A percentile compares a stretch with the other conserved stretches of the same genome.
These are phyloP conservation scores for Paxillus ammoniavirescens DNA, from an alignment of 768 basidiomycete genomes.

Conservation along the genomic window DNA sequence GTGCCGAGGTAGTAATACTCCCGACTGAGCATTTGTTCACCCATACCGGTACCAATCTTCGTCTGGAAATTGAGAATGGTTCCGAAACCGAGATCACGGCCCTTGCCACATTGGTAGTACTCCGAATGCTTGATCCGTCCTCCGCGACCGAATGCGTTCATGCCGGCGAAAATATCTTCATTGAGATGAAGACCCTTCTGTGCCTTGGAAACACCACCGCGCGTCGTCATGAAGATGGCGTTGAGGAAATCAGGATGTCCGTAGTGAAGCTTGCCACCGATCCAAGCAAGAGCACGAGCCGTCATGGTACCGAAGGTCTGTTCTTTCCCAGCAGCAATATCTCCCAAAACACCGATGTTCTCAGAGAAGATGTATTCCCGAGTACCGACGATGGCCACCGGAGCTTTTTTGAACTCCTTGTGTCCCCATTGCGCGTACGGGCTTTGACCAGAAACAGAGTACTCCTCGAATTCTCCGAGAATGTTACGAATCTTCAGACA, in stretches of 20 bases:
- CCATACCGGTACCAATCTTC: slow-evolving; percentile 99
- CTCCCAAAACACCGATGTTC: slow-evolving; percentile 98
- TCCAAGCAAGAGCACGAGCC: slow-evolving; percentile 92
- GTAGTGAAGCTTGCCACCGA: slow-evolving; percentile 97
- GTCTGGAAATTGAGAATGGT: slow-evolving; percentile 99
- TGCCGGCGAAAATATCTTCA: slow-evolving; percentile 99
- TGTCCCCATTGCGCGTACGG: slow-evolving; percentile 97
- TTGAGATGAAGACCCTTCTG: slow-evolving; percentile 98
- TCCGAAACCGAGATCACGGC: slow-evolving; percentile 98
- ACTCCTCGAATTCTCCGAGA: slow-evolving; percentile 97
- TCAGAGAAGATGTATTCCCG: slow-evolving; percentile 99
- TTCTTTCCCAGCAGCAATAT: slow-evolving; percentile 99
- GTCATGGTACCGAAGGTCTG: slow-evolving; percentile 99
- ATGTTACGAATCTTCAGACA: slow-evolving; percentile 98
- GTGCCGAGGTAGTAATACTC: slow-evolving; percentile 99
- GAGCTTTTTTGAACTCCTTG: slow-evolving; percentile 86
- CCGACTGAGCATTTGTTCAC: slow-evolving; percentile 98
- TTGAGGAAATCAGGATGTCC: slow-evolving; percentile 99
- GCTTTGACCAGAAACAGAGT: slow-evolving; percentile 83
- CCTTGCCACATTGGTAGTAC: slow-evolving; percentile 99
- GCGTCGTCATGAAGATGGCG: slow-evolving; percentile 96
- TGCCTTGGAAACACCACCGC: slow-evolving; percentile 98
- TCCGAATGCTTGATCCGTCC: slow-evolving; percentile 99
- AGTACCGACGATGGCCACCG: slow-evolving; percentile 97
- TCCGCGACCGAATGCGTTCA: slow-evolving; percentile 98